These are phyloP conservation scores for Suillus tomentosus DNA, from an alignment of 768 basidiomycete genomes.

Conservation along the genomic window DNA sequence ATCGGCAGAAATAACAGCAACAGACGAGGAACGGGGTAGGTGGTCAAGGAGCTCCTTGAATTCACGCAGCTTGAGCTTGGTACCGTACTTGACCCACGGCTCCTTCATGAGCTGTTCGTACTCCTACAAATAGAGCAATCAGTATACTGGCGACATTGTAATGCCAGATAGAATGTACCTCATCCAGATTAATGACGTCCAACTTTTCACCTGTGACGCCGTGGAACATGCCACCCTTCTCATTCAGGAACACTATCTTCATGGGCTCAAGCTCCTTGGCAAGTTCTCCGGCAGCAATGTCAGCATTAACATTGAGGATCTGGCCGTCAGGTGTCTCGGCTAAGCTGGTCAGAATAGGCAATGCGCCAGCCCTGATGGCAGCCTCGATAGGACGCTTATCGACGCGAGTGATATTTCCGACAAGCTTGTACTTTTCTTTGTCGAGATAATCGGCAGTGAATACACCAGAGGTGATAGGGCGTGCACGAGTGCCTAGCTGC, in stretches of 20 bases:
- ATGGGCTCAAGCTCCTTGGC: slow-evolving; percentile 97
- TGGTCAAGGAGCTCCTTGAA: slow-evolving; percentile 99
- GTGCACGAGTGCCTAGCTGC: slow-evolving; percentile 91
- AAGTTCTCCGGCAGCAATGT: slow-evolving; percentile 96
- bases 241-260: slow-evolving; percentile 98
- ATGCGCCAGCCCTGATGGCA: slow-evolving; percentile 91
- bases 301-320: slow-evolving; percentile 98
- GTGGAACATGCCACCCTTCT: slow-evolving; percentile 98
- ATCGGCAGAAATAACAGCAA: slow-evolving; percentile 94
- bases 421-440: slow-evolving; percentile 90
- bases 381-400: slow-evolving; percentile 98
- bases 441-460: slow-evolving; percentile 98
- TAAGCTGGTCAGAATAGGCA: slow-evolving; percentile 93
- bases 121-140: slow-evolving; percentile 56
- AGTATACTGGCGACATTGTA: slow-evolving; percentile 6
- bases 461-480: slow-evolving; percentile 96
- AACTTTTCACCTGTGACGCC: slow-evolving; percentile 96
- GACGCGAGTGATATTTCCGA: slow-evolving; percentile 92
- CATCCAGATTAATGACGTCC: slow-evolving; percentile 95
- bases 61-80: slow-evolving; percentile 97
- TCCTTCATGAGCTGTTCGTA: slow-evolving; percentile 97
- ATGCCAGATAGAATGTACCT: slow-evolving; percentile 48
- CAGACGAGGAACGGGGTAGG: slow-evolving; percentile 96
- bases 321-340: slow-evolving; percentile 97
- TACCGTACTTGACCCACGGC: slow-evolving; percentile 98